phyloP scores from a whole-genome alignment of 306 rosid species.

The Echinosophora koreensis region DNA sequence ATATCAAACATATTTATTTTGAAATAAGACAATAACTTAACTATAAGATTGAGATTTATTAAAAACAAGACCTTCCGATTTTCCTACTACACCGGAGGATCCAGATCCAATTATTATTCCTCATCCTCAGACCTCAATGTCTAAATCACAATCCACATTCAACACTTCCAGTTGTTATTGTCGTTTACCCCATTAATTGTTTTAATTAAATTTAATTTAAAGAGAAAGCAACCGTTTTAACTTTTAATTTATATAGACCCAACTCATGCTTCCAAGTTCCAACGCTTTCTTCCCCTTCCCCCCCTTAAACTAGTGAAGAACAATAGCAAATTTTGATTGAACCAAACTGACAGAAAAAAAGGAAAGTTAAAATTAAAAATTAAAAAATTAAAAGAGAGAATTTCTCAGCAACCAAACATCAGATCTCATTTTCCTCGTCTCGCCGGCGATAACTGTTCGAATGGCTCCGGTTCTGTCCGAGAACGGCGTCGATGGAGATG shows the following conservation, averaged over 20 bases:
- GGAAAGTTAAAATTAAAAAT: not conserved
- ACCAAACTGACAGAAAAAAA: not conserved
- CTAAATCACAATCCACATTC: not conserved
- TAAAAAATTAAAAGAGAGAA: not conserved
- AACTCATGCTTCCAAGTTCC: not conserved
- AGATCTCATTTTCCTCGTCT: constrained; percentile 7
- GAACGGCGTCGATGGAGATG: constrained; percentile 84
- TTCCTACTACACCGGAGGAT: too few relatives aligned
- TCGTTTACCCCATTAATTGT: constrained; percentile 26
- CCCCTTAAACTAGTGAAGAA: not conserved
- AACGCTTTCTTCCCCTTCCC: not conserved
- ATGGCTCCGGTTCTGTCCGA: constrained; percentile 79
- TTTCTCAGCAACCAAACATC: constrained; percentile 19
- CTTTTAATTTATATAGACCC: not conserved
- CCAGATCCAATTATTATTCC: too few relatives aligned
- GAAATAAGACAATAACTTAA: too few relatives aligned
- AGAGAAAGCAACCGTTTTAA: not conserved
- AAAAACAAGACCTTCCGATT: too few relatives aligned
- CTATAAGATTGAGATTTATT: too few relatives aligned
- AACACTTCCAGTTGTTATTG: not conserved
- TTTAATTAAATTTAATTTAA: constrained; percentile 8
- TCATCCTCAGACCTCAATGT: not conserved
- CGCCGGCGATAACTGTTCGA: constrained; percentile 37
- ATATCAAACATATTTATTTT: too few relatives aligned
- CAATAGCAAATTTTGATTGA: not conserved